Evolutionary conservation across 805 yeast species (phyloP).

Genomic region (Ogataea parapolymorpha): DNA sequence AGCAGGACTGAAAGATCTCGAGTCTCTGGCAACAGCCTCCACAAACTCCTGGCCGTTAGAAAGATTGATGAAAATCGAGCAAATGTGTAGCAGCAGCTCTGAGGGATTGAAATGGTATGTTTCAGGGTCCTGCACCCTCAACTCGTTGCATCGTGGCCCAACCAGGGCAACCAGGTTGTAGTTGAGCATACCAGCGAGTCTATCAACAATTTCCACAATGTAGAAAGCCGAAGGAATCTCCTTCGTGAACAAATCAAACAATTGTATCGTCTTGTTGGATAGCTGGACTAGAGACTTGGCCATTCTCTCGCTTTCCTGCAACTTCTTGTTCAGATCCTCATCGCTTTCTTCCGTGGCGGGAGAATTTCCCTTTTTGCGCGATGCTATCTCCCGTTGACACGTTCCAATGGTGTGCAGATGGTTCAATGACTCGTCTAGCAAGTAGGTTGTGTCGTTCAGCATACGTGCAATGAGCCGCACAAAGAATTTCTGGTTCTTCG

Average conservation of each 20-base stretch:
- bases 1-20: conserved; percentile 74
- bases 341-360: conserved; percentile 47
- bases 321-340: conserved; percentile 56
- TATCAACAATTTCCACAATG: conserved; percentile 85
- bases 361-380: conserved; percentile 38
- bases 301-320: conserved; percentile 64
- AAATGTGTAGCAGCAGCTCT: conserved; percentile 60
- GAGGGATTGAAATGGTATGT: conserved; percentile 82
- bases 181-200: conserved; percentile 94
- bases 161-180: conserved; percentile 89
- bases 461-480: conserved; percentile 90
- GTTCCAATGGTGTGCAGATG: conserved; percentile 76
- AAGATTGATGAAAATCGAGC: conserved; percentile 74
- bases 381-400: conserved; percentile 61
- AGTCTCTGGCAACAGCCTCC: conserved; percentile 81
- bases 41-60: conserved; percentile 63
- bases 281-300: conserved; percentile 82
- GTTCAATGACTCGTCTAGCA: conserved; percentile 85
- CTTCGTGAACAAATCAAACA: conserved; percentile 77
- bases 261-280: conserved; percentile 74
- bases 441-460: conserved; percentile 89
- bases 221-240: conserved; percentile 86
- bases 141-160: conserved; percentile 89
- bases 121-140: conserved; percentile 82
- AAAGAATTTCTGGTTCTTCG: conserved; percentile 73